These are phyloP conservation scores for Persicaria tinctoria DNA, from an alignment of 148 eudicot genomes.

Conservation along the genomic window DNA sequence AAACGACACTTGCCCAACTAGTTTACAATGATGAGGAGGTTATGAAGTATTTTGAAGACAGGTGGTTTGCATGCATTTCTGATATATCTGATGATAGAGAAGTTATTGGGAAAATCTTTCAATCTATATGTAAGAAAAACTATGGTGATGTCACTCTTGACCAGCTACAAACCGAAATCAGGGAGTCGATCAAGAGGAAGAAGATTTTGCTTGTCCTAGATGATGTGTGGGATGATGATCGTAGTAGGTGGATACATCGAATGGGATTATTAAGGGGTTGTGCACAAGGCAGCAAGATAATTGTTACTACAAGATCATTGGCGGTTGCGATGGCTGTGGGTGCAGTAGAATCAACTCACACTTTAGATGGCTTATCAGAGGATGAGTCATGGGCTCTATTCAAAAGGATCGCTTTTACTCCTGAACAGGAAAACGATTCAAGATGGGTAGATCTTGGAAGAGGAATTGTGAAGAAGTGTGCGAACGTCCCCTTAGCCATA, in stretches of 20 bases:
- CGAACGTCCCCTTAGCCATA: too few relatives aligned
- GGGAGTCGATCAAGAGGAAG: neutral
- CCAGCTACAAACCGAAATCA: neutral
- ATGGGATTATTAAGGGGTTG: neutral
- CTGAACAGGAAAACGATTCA: too few relatives aligned
- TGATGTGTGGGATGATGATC: neutral
- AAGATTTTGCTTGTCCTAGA: neutral
- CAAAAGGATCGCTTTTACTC: too few relatives aligned
- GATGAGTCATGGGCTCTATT: too few relatives aligned
- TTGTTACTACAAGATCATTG: neutral
- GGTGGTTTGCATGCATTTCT: neutral
- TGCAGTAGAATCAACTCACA: neutral
- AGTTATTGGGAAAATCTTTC: neutral
- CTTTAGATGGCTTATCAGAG: slow-evolving; percentile 7
- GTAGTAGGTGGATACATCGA: neutral
- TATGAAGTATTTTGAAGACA: too few relatives aligned
- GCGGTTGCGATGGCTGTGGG: neutral
- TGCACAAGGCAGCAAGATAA: neutral
- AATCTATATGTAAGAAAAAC: neutral
- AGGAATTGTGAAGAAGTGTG: too few relatives aligned
- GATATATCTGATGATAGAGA: neutral
- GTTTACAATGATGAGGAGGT: too few relatives aligned
- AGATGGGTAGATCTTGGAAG: too few relatives aligned
- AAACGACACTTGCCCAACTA: too few relatives aligned
- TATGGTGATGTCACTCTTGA: neutral